Conservation (phyloP, 140 eudicot genomes). For the Erigeron philadelphicus region DNA sequence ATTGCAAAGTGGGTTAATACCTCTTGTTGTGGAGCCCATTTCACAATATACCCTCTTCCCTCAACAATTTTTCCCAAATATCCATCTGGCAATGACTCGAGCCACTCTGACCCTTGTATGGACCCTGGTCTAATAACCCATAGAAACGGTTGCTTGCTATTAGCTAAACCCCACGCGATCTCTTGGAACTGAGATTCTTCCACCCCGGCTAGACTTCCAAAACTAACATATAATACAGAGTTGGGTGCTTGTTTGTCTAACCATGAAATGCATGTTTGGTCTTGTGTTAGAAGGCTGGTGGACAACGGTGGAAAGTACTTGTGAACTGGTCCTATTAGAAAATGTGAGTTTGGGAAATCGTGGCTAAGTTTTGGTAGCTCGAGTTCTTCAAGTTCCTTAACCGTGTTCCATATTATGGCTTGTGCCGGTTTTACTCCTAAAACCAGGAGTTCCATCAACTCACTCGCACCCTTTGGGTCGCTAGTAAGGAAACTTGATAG, state of each 20-base stretch:
- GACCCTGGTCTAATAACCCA: constrained; percentile 34
- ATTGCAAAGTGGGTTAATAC: constrained; percentile 15
- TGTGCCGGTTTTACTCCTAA: constrained; percentile 9
- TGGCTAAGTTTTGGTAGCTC: constrained; percentile 7
- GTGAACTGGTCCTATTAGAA: constrained; percentile 31
- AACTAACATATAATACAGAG: constrained; percentile 31
- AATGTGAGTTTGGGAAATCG: constrained; percentile 17
- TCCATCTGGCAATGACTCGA: constrained; percentile 25
- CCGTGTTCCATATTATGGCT: constrained; percentile 29
- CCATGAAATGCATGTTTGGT: constrained; percentile 22
- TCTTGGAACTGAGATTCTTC: constrained; percentile 23
- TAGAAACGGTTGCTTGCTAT: constrained; percentile 29
- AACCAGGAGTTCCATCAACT: constrained; percentile 15
- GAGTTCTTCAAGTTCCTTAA: constrained; percentile 26
- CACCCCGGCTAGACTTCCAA: constrained; percentile 24
- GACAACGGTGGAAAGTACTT: constrained; percentile 22
- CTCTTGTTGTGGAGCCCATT: constrained; percentile 35
- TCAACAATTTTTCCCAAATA: constrained; percentile 16
- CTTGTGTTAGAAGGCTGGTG: constrained; percentile 27
- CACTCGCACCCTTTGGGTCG: background rate
- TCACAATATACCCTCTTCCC: constrained; percentile 30
- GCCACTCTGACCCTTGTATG: constrained; percentile 28
- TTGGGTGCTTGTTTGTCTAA: constrained; percentile 24
- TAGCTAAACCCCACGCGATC: constrained; percentile 33
- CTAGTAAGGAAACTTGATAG: constrained; percentile 9